Base-by-base conservation (phyloP, 345 rosid species). In the Brassica juncea region DNA sequence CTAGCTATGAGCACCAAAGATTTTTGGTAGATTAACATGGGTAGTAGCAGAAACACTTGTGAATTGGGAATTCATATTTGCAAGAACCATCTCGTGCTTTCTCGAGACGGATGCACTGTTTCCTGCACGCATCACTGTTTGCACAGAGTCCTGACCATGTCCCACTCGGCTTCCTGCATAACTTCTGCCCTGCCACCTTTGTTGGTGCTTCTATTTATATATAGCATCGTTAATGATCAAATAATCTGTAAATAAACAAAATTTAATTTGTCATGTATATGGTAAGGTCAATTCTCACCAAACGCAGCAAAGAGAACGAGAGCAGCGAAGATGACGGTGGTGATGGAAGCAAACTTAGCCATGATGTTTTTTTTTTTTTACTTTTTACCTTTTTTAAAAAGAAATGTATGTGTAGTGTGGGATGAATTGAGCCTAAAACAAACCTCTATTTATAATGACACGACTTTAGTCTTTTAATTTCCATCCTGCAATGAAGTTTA, bases 61-160 rank as follows among this genome's bases (percentile, higher is more conserved):
- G 68, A 61, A 42, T 28, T 1, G 76, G 76, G 44, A 73, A 73
- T 37, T 61, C 60, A 28, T 73, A 73, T 67, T 73, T 73, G 44
- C 69, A 73, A 61, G 76, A 61, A 8, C 76, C 76, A 61, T 73
- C 68, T 27, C 12, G 27, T 42, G 76, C 76, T 28, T 1, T 3
- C 16, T 73, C 76, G 31, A 93, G 85, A 49, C 32, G 79, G 63
- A 88, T 78, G 68, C 76, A 73, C 44, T 73, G 69, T 28, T 28
- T 44, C 60, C 30, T 73, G 28, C 76, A 73, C 0, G 59, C 44
- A 0, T 10, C 11, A 10, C 8, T 73, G 44, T 44, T 73, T 61
- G 68, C 76, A 73, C 76, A 73, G 0, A 73, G 68, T 42, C 76
- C 76, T 14, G 76, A 73, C 76, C 76, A 73, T 61, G 76, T 73